phyloP scores from a whole-genome alignment of 1,284 basidiomycete genomes.

The Trichosporon faecale region DNA sequence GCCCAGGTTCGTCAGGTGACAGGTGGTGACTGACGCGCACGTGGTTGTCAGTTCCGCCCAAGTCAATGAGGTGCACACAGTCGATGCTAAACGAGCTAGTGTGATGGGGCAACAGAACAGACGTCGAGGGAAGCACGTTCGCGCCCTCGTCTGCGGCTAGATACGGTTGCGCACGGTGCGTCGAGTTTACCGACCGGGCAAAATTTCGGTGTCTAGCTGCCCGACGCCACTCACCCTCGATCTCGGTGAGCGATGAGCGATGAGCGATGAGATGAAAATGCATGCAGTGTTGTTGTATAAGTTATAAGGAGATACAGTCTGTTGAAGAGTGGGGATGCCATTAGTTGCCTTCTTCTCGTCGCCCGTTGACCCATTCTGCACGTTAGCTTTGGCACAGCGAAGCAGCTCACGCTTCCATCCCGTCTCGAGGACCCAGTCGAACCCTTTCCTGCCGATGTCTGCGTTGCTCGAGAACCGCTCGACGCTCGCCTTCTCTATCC shows the following conservation, averaged over 20 bases:
- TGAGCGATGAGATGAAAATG: slow-evolving; percentile 4
- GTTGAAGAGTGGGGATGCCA: neutral
- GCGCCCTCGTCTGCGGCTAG: neutral
- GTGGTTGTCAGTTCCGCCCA: neutral
- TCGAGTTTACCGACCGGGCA: neutral
- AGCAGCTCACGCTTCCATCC: neutral
- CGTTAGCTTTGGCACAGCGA: neutral
- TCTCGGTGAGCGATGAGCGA: too few relatives aligned
- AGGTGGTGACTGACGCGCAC: neutral
- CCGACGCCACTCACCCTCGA: neutral
- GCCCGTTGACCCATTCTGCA: neutral
- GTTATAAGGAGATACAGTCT: neutral
- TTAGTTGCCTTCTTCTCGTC: neutral
- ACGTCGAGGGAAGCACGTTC: neutral
- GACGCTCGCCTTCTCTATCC: slow-evolving; percentile 74
- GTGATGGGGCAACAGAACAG: neutral
- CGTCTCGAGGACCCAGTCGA: slow-evolving; percentile 69
- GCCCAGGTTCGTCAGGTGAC: neutral
- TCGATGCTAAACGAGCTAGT: neutral
- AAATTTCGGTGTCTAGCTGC: neutral
- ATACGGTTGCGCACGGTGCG: neutral
- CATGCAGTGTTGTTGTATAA: slow-evolving; percentile 9
- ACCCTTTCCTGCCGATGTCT: slow-evolving; percentile 75
- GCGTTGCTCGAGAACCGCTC: slow-evolving; percentile 86
- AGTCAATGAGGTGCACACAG: neutral